Percentiles rank a stretch among this genome's conserved stretches.
These are phyloP conservation scores for Xylaria sp. DNA, from an alignment of 2,329 filamentous ascomycete genomes.

Conservation along the genomic window DNA sequence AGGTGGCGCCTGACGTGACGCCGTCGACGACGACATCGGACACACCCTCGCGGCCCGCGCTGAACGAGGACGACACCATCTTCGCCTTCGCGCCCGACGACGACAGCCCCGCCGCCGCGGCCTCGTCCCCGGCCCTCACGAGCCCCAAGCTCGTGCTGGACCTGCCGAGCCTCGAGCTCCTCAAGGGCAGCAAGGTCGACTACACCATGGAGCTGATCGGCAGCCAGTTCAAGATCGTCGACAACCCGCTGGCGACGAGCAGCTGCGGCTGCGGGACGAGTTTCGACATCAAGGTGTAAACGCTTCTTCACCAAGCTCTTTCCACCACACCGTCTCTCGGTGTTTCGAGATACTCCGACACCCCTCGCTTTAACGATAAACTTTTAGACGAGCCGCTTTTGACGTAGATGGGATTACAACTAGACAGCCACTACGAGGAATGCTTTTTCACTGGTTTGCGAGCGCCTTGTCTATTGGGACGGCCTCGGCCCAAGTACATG, in stretches of 20 bases:
- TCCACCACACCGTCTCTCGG: not conserved
- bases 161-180: conserved; percentile 80
- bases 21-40: conserved; percentile 41
- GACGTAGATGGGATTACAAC: not conserved
- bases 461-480: not conserved
- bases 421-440: not conserved
- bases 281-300: conserved; percentile 83
- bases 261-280: conserved; percentile 97
- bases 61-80: conserved; percentile 80
- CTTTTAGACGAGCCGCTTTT: not conserved
- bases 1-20: conserved; percentile 28
- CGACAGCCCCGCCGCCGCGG: conserved; percentile 27
- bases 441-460: not conserved
- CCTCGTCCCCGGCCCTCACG: not conserved
- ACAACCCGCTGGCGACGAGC: conserved; percentile 89
- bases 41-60: conserved; percentile 24
- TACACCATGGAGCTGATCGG: conserved; percentile 88
- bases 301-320: not conserved
- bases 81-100: conserved; percentile 71
- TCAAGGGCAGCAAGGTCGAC: conserved; percentile 94
- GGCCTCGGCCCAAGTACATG: not conserved
- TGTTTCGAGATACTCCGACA: not conserved
- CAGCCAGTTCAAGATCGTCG: conserved; percentile 93
- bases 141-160: conserved; percentile 86
- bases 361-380: not conserved